phyloP scores from a whole-genome alignment of 495 filamentous ascomycete species.

The Daldinia loculata region DNA sequence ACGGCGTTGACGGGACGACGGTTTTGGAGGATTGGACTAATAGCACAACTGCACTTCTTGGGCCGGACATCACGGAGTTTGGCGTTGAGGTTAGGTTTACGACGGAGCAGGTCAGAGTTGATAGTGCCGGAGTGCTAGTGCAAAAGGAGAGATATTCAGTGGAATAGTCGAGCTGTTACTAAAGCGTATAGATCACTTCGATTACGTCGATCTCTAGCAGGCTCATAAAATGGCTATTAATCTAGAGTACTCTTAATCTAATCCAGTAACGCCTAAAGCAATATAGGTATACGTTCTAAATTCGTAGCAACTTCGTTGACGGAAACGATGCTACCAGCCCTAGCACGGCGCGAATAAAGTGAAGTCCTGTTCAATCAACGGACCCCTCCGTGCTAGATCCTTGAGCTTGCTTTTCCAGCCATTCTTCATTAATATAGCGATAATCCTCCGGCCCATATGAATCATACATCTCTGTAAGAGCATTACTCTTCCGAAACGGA shows the following conservation, averaged over 20 bases:
- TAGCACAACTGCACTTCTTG: slow-evolving; percentile 32
- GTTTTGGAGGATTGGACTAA: slow-evolving; percentile 38
- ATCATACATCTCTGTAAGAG: background rate
- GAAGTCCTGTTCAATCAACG: background rate
- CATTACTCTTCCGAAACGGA: background rate
- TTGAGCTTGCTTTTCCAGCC: background rate
- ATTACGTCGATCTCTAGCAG: too few relatives aligned
- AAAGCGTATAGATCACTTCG: too few relatives aligned
- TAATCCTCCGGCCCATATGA: background rate
- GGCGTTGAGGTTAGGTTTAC: slow-evolving; percentile 37
- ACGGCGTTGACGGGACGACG: slow-evolving; percentile 27
- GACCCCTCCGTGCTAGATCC: background rate
- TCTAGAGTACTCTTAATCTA: too few relatives aligned
- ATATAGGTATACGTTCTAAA: too few relatives aligned
- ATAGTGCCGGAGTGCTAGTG: slow-evolving; percentile 18
- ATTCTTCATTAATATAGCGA: background rate
- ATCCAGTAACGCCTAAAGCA: too few relatives aligned
- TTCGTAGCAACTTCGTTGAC: too few relatives aligned
- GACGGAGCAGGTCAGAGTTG: slow-evolving; percentile 39
- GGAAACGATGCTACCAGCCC: too few relatives aligned
- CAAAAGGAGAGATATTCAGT: slow-evolving; percentile 30
- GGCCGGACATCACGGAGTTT: slow-evolving; percentile 20
- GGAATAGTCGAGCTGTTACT: background rate
- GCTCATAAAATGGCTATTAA: too few relatives aligned
- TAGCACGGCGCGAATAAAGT: too few relatives aligned